Evolutionary conservation across 352 stramenopile genomes (phyloP), one percentile per base, ranked within the genome.

Genomic region (Phytophthora sojae): DNA sequence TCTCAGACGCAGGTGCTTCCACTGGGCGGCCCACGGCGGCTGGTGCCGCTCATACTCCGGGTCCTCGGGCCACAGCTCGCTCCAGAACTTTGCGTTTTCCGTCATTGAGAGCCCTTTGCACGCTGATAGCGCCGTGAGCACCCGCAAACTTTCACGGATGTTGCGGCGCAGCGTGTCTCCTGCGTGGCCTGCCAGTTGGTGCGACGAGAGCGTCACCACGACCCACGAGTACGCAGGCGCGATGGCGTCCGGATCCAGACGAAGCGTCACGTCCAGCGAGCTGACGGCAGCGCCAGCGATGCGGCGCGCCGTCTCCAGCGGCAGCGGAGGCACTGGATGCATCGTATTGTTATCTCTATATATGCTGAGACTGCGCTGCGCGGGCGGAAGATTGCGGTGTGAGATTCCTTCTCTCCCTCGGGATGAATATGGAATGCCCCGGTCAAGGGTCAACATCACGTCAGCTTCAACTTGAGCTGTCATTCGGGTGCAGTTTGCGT

Each of bases 41-140:
- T 67, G 62, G 25, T 69, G 37, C 0, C 44, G 30, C 37, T 53
- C 42, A 17, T 17, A 30, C 32, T 25, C 21, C 8, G 57, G 49
- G 23, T 62, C 49, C 0, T 47, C 35, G 4, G 67, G 57, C 35
- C 69, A 70, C 4, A 75, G 14, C 14, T 67, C 61, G 35, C 57
- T 66, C 71, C 67, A 77, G 45, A 77, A 77, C 19, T 32, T 54
- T 4, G 26, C 21, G 25, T 75, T 78, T 17, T 72, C 57, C 9
- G 7, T 12, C 29, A 78, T 17, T 6, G 44, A 57, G 26, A 72
- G 72, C 23, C 66, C 71, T 3, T 56, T 44, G 32, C 71, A 78
- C 2, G 35, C 45, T n/a, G 52, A 50, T 15, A 78, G 25, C 5
- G 67, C 32, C 15, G 47, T 67, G 17, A 78, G 21, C 26, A 75